phyloP scores from a whole-genome alignment of 768 basidiomycete species.

The Lactarius akahatsu region DNA sequence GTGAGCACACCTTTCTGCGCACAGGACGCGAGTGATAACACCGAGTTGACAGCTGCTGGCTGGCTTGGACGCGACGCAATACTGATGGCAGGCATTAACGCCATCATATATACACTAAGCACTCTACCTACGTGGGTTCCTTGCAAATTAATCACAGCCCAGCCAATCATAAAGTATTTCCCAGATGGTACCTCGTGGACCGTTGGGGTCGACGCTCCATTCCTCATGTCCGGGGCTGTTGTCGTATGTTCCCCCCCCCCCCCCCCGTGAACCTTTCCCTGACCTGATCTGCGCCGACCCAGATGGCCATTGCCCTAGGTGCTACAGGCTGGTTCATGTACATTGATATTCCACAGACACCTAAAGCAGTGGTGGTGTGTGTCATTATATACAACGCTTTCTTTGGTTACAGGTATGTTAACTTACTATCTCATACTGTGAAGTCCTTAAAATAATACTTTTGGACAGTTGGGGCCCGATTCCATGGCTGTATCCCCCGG shows the following conservation, averaged over 20 bases:
- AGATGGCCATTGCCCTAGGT: constrained; percentile 82
- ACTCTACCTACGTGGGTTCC: constrained; percentile 74
- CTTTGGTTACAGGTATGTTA: constrained; percentile 75
- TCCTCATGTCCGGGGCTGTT: constrained; percentile 78
- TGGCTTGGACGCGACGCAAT: constrained; percentile 94
- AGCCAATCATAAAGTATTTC: constrained; percentile 14
- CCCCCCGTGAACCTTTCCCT: neutral
- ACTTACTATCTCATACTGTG: neutral
- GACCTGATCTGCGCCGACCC: constrained; percentile 7
- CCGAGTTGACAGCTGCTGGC: constrained; percentile 69
- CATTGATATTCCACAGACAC: constrained; percentile 81
- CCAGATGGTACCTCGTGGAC: constrained; percentile 92
- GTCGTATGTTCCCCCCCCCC: constrained; percentile 47
- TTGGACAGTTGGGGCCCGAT: constrained; percentile 74
- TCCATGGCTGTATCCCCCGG: constrained; percentile 87
- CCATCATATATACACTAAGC: constrained; percentile 73
- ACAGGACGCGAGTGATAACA: constrained; percentile 17
- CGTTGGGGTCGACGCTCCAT: constrained; percentile 87
- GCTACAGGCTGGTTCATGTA: constrained; percentile 94
- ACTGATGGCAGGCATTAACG: constrained; percentile 94
- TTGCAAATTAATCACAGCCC: constrained; percentile 24
- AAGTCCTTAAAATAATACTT: neutral
- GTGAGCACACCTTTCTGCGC: constrained; percentile 39
- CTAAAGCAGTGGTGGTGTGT: constrained; percentile 81
- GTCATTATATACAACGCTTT: constrained; percentile 93